These are phyloP conservation scores for Glycine latifolia DNA, from an alignment of 306 rosid species.

Conservation along the genomic window DNA sequence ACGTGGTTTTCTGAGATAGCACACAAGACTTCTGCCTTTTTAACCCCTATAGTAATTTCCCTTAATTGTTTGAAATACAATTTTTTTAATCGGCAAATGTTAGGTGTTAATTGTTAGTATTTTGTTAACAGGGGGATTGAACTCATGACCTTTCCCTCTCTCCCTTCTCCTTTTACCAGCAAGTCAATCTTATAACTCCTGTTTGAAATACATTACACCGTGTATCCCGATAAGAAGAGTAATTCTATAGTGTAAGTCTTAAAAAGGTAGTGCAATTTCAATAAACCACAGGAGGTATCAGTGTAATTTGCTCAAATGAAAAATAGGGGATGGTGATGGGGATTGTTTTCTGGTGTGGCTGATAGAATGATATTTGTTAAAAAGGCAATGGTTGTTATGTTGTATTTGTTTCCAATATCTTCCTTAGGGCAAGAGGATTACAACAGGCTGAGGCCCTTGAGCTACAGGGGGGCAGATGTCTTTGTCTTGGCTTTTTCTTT, in stretches of 20 bases:
- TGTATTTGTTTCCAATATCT: conserved; percentile 41
- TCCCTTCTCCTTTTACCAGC: too few relatives aligned
- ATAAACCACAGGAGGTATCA: not conserved
- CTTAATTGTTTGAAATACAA: not conserved
- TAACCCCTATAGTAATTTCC: not conserved
- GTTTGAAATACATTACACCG: not conserved
- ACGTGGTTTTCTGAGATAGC: not conserved
- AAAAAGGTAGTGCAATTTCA: not conserved
- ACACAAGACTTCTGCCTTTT: not conserved
- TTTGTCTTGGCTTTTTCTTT: conserved; percentile 92
- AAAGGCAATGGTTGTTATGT: conserved; percentile 40
- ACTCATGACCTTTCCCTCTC: too few relatives aligned
- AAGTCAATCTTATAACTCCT: too few relatives aligned
- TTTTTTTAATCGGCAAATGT: too few relatives aligned
- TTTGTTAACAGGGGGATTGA: too few relatives aligned
- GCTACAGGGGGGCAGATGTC: conserved; percentile 98
- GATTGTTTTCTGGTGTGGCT: conserved; percentile 32
- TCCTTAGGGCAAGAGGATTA: conserved; percentile 91
- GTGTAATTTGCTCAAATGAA: not conserved
- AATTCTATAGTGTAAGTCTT: not conserved
- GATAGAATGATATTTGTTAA: conserved; percentile 10
- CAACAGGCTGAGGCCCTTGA: conserved; percentile 91
- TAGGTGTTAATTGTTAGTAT: too few relatives aligned
- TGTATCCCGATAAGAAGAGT: not conserved
- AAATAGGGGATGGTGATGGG: not conserved